A percentile compares a stretch with the other conserved stretches of the same genome.
Evolutionary conservation across 2,329 filamentous ascomycete species (phyloP).

Genomic region (Penicillium sp.): DNA sequence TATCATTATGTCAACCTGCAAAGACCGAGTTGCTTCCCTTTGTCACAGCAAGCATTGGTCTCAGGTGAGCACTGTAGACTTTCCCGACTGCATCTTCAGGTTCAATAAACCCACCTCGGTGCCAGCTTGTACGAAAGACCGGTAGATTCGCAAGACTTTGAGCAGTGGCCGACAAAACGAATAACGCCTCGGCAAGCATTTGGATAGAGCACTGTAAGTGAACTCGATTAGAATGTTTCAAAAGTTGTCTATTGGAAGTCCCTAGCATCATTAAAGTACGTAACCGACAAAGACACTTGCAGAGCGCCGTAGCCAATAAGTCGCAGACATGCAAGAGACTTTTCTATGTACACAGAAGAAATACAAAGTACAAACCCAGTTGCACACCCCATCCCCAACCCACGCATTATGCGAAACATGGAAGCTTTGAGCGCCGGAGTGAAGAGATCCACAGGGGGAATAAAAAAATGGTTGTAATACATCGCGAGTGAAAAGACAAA

Average conservation of each 20-base stretch:
- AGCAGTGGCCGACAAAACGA: not conserved
- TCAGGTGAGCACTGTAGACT: too few relatives aligned
- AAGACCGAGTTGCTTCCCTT: too few relatives aligned
- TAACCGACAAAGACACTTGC: slow-evolving; percentile 25
- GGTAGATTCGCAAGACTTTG: too few relatives aligned
- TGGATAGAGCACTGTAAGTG: not conserved
- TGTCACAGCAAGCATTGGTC: too few relatives aligned
- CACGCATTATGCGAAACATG: slow-evolving; percentile 44
- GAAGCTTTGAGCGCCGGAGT: slow-evolving; percentile 47
- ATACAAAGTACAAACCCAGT: slow-evolving; percentile 40
- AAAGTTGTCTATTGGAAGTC: slow-evolving; percentile 31
- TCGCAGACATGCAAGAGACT: slow-evolving; percentile 35
- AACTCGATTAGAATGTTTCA: slow-evolving; percentile 2
- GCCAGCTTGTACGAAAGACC: too few relatives aligned
- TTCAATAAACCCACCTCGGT: too few relatives aligned
- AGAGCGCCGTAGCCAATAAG: slow-evolving; percentile 29
- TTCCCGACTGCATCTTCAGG: too few relatives aligned
- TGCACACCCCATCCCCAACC: slow-evolving; percentile 43
- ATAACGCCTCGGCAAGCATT: not conserved
- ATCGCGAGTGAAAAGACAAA: slow-evolving; percentile 34
- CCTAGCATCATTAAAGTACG: slow-evolving; percentile 34
- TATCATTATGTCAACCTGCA: too few relatives aligned
- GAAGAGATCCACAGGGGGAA: slow-evolving; percentile 40
- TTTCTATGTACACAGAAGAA: slow-evolving; percentile 47
- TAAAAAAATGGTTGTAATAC: slow-evolving; percentile 42